Evolutionary conservation across 768 basidiomycete genomes (phyloP), one percentile per base, ranked within the genome.

Genomic region (Lentinus tigrinus): DNA sequence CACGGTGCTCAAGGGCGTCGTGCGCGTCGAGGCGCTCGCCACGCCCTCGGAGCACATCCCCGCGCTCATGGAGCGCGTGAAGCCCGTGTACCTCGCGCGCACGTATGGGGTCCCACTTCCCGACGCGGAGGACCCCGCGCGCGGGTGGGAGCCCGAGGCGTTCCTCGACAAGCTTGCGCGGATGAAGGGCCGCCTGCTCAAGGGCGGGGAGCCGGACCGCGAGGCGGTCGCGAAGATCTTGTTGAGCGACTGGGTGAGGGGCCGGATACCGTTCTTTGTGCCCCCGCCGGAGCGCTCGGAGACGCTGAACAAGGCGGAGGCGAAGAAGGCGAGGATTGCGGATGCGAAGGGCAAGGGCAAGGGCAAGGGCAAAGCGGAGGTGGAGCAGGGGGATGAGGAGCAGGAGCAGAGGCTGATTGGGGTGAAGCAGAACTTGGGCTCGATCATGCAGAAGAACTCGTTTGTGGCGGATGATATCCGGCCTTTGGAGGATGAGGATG

Each of bases 221-320:
- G 92, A 98, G 67, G 83, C 90, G 3, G 94, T 95, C 27, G 90
- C 96, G 28, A 98, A 95, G 77, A 95, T 99, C 71, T 77, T 98
- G 47, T 74, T 99, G 67, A 92, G 88, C 71, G 97, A 98, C 72
- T 98, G 96, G 96, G 94, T 98, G 57, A 80, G 97, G 46, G 97
- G 96, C 8, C 89, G 93, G 65, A 96, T 99, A 68, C 97, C 97
- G 19, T 99, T 87, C 80, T 99, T 98, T 68, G 95, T 94, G 37
- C 70, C 89, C 13, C 97, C 97, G 14, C 96, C 96, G 54, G 93
- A 93, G 70, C 77, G 91, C 56, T 70, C 89, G 9, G 85, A 86
- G 62, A 87, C 84, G 64, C 74, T 89, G 56, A 89, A 90, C 67
- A 77, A 75, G 66, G 76, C 75, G 13, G 89, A 88, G 74, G 85